Percentiles rank a stretch among this genome's conserved stretches.
Conservation (phyloP, 305 asterid species). For the Lippia alba region DNA sequence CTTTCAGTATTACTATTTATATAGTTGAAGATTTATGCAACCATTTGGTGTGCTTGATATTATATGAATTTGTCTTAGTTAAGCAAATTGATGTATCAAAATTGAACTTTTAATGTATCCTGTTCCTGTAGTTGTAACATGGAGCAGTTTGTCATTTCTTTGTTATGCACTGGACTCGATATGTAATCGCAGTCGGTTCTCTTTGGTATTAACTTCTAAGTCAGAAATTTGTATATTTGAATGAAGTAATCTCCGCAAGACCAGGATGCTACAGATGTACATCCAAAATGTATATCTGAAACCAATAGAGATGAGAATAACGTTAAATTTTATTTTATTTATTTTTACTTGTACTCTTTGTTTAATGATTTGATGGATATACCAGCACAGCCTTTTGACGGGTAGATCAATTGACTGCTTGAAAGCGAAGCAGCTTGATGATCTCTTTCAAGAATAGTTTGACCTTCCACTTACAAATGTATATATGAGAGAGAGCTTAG, state of each 20-base stretch:
- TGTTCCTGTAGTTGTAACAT: conserved; percentile 11
- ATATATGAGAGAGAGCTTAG: background rate
- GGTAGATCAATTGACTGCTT: conserved; percentile 1
- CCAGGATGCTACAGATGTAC: conserved; percentile 10
- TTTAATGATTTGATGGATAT: background rate
- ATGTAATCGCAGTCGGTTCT: conserved; percentile 5
- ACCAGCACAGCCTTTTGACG: background rate
- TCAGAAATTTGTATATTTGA: conserved; percentile 6
- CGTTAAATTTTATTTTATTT: background rate
- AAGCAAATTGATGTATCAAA: conserved; percentile 10
- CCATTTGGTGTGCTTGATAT: conserved; percentile 9
- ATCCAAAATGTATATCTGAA: background rate
- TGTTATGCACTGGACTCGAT: conserved; percentile 9
- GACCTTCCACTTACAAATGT: background rate
- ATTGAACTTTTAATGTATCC: conserved; percentile 8
- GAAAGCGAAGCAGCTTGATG: conserved; percentile 13
- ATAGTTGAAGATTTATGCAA: conserved; percentile 22
- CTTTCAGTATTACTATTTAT: conserved; percentile 12
- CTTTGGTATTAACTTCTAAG: conserved; percentile 11
- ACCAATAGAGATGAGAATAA: conserved; percentile 15
- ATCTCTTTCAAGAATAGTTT: conserved; percentile 19
- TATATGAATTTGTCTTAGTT: background rate
- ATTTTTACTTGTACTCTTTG: too few species aligned
- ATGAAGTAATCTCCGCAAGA: background rate
- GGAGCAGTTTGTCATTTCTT: conserved; percentile 9